Conservation (phyloP, 352 stramenopile genomes). For the Globisporangium rhizosaccharum region DNA sequence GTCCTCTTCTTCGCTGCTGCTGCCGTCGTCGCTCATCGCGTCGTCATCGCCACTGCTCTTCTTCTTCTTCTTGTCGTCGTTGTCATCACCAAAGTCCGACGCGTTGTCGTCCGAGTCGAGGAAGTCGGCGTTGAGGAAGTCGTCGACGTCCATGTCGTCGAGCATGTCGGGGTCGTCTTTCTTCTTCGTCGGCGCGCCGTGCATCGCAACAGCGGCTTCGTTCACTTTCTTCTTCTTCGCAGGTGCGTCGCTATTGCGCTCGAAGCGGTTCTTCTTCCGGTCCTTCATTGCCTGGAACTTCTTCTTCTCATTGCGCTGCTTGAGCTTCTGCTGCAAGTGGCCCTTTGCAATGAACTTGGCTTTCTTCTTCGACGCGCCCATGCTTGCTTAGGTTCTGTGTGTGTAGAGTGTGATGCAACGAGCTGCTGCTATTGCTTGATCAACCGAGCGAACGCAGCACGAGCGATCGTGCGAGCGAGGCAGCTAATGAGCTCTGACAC, state of each 20-base stretch:
- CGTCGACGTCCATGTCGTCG: constrained; percentile 86
- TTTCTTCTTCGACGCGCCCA: constrained; percentile 81
- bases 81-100: constrained; percentile 18
- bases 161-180: constrained; percentile 77
- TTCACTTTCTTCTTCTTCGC: constrained; percentile 38
- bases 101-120: constrained; percentile 54
- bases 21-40: constrained; percentile 35
- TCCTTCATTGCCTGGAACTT: constrained; percentile 75
- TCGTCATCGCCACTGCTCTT: constrained; percentile 28
- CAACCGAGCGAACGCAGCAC: neutral
- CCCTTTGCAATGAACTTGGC: constrained; percentile 86
- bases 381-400: constrained; percentile 11
- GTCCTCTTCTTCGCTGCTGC: constrained; percentile 81
- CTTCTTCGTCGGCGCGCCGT: constrained; percentile 11
- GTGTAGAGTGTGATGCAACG: constrained; percentile 1
- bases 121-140: constrained; percentile 82
- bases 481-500: neutral
- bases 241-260: constrained; percentile 57
- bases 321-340: constrained; percentile 70
- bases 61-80: constrained; percentile 15
- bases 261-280: constrained; percentile 66
- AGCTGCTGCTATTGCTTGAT: neutral
- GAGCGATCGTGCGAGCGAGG: neutral
- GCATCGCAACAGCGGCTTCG: constrained; percentile 15
- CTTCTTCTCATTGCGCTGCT: constrained; percentile 83